Base-by-base conservation (phyloP, 352 stramenopile genomes). In the Phytopythium aichiense region DNA sequence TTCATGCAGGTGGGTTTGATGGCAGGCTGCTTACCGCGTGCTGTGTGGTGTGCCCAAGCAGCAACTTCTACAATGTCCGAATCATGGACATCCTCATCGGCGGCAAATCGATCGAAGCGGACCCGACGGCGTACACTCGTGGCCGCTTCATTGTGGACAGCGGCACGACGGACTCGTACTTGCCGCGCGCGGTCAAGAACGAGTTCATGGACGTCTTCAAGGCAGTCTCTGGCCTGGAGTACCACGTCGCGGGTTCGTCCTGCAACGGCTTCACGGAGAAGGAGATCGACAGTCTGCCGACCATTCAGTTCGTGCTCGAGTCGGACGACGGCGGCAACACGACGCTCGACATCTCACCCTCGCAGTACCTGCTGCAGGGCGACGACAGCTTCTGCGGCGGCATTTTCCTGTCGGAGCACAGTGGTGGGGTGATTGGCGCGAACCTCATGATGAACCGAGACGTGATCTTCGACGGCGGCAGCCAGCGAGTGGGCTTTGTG, bases 401-500 rank as follows among this genome's bases (percentile, higher is more conserved):
- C 48, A 78, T 95, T 56, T 88, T 91, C 35, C 59, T 94, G 28
- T 83, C 81, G 2, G 82, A 92, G 58, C 68, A 78, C 35, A 77
- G 71, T 30, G 84, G 84, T 5, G 87, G 87, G 35, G 83, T 95
- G 18, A 91, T 95, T 61, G 87, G 87, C 9, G 84, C 87, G 46
- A 90, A 90, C 67, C 76, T 95, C 46, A 94, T 95, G 87, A 81
- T 80, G 71, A 71, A 87, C 49, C 81, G 83, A 30, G 84, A 95
- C 45, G 78, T 95, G 30, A 87, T 95, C 25, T 95, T 95, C 64
- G 87, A 95, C 57, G 63, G 71, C 1, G 75, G 71, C 2, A 82
- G 86, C 56, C 69, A 89, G 38, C 83, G 84, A n/a, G 74, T 95
- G 8, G 87, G 84, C 0, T 95, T 95, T 65, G 86, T 84, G 8